Evolutionary conservation across 2,329 filamentous ascomycete genomes (phyloP), one percentile per base, ranked within the genome.

Genomic region (Fusarium tupiense): DNA sequence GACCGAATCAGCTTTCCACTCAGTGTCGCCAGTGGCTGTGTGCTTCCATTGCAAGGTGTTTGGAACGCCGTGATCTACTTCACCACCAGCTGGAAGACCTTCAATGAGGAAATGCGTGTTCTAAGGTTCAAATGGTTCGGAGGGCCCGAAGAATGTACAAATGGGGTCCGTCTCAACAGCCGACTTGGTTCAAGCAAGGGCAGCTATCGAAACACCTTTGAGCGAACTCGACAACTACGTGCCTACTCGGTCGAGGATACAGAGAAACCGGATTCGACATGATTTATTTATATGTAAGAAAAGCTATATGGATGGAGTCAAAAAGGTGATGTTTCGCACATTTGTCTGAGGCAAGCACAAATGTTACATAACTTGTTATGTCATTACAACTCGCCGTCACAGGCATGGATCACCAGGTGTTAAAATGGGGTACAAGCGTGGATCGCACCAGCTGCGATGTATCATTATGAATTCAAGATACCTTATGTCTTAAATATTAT

Each of bases 41-140:
- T 95, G 0, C 85, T 96, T 8, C 93, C 93, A 0, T 85, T 94
- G 1, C 94, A 96, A 80, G 93, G 94, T 2, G 89, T 94, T 56
- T 95, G 93, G 93, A 96, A 96, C 78, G 88, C 91, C 40, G 82
- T 93, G 56, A 94, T 96, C 58, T 96, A 94, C 81, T 88, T 93
- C 69, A 89, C 88, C 6, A 93, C 92, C 3, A 93, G 86, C 74
- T 89, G 86, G 87, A 76, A 71, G 20, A 76, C 69, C 2, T 73
- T 83, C 16, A 46, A 74, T 47, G 80, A 78, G n/a, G 81, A 80
- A 50, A n/a, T 74, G 8, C 69, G 50, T 46, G 57, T 61, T 24
- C 33, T 71, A 12, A 78, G 62, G 50, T 71, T 63, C 24, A 75
- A 67, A 33, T 59, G 56, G 50, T 49, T 41, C 38, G 59, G 64